Base-by-base conservation (phyloP, 2,329 filamentous ascomycete species). In the Phaeophleospora eucalypticola region DNA sequence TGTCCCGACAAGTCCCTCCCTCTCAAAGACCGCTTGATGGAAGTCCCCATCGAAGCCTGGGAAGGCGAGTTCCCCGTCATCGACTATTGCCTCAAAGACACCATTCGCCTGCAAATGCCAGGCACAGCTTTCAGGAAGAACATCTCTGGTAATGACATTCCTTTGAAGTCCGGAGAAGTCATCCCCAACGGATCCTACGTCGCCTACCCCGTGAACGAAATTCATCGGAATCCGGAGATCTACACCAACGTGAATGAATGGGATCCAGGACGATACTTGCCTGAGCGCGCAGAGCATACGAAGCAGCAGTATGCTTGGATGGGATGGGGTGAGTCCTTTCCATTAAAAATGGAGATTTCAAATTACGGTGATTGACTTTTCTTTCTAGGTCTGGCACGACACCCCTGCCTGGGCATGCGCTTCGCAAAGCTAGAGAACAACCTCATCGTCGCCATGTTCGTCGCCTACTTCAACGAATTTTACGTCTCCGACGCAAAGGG, bases 381-480 rank as follows among this genome's bases (percentile, higher is more conserved):
- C 9, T 40, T 21, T 19, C 24, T 16, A 47, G 51, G 68, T 16
- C 36, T 37, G n/a, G 36, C 36, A 12, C 8, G 36, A 19, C 69
- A 74, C 63, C 73, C 73, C 18, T 77, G 74, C 56, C 49, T 66
- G 1, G 63, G 64, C 10, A 62, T 63, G 61, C 55, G 67, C 44
- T 78, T 80, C 58, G 77, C 77, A 1, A 79, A 79, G 52, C 61
- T 80, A 1, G 76, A 80, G 57, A 71, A 73, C 45, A 72, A 69
- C 41, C 61, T 79, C 48, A 73, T 78, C 21, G 70, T 68, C 0
- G 74, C 73, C 1, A 70, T 73, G 38, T 77, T 78, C 46, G 45
- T 76, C 14, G 70, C 75, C 2, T 68, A 67, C 35, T 79, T 78
- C 45, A 73, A 79, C 50, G 71, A 78, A 45, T 74, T 72, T 46